These are phyloP conservation scores for Acanthamoeba sp. DNA, from an alignment of 208 protist species.

Conservation along the genomic window DNA sequence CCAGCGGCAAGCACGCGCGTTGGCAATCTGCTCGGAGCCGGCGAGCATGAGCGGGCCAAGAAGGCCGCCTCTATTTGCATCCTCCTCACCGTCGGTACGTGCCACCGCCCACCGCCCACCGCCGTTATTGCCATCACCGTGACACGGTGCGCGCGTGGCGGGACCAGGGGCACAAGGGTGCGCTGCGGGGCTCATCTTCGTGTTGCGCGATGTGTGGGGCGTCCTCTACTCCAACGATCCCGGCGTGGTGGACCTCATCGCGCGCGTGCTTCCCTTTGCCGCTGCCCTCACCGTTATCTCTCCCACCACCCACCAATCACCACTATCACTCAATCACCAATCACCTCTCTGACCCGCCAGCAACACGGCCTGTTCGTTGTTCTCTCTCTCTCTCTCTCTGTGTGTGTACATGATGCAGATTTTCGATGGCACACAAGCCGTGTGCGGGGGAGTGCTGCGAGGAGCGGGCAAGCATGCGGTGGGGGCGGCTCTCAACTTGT, in stretches of 20 bases:
- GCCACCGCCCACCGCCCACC: not conserved
- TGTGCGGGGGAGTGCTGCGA: not conserved
- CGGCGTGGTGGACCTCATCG: not conserved
- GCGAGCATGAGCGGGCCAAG: constrained; percentile 1
- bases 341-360: no score
- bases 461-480: constrained; percentile 28
- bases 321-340: no score
- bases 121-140: not conserved
- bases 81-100: not conserved
- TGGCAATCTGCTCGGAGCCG: constrained; percentile 20
- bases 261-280: constrained; percentile 2
- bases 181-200: not conserved
- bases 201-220: constrained; percentile 9
- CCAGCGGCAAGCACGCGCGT: constrained; percentile 32
- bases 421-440: constrained; percentile 11
- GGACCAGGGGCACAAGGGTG: not conserved
- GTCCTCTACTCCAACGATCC: constrained; percentile 37
- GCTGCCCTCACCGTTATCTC: not conserved
- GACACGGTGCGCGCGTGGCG: no score
- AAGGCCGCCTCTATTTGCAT: constrained; percentile 2
- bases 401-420: not conserved
- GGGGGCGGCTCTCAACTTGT: constrained; percentile 36
- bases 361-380: no score
- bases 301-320: not conserved
- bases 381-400: no score